Conservation (phyloP, 306 rosid species). For the Vicia faba region DNA sequence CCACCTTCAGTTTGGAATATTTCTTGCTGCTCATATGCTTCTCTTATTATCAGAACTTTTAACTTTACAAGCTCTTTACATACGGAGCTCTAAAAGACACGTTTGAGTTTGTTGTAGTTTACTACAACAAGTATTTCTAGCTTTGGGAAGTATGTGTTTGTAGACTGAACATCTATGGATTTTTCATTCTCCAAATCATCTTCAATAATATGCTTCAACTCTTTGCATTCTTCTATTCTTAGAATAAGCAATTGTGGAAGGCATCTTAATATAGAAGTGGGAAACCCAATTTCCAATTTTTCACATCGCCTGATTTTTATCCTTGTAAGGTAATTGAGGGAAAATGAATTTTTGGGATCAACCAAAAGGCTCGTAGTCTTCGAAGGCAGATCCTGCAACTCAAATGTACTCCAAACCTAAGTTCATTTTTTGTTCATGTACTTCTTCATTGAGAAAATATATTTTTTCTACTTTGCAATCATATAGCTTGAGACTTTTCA, state of each 20-base stretch:
- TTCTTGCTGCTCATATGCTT: neutral
- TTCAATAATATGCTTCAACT: slow-evolving; percentile 19
- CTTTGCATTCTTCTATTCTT: neutral
- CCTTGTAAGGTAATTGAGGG: neutral
- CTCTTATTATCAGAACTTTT: neutral
- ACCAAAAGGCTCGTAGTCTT: neutral
- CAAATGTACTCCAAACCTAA: neutral
- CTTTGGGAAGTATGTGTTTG: neutral
- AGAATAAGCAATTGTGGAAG: neutral
- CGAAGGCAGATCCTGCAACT: too few species aligned
- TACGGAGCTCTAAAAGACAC: neutral
- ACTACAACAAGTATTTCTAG: accelerated
- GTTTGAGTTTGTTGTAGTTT: neutral
- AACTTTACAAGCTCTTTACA: neutral
- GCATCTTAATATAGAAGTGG: neutral
- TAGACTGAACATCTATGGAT: neutral
- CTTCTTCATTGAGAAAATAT: too few species aligned
- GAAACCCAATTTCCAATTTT: neutral
- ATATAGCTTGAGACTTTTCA: too few species aligned
- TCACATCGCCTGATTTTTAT: neutral
- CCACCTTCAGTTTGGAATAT: neutral
- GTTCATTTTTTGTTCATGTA: neutral
- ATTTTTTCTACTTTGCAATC: too few species aligned
- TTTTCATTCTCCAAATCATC: neutral
- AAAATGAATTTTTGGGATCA: neutral